Percentiles rank a stretch among this genome's conserved stretches.
phyloP scores from a whole-genome alignment of 371 early-diverging fungal species.

The Rhizopus microsporus region DNA sequence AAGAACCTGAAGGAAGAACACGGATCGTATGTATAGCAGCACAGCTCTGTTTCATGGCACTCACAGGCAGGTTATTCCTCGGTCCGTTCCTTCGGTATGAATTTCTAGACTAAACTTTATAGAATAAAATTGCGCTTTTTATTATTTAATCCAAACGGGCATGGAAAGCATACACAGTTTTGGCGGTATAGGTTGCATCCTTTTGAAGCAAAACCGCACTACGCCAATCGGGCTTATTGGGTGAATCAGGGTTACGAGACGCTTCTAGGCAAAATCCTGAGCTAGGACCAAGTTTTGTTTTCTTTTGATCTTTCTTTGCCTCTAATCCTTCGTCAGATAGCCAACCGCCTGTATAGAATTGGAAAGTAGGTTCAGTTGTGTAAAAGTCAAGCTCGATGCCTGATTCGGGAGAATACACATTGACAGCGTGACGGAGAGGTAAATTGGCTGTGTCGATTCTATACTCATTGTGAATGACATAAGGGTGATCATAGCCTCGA shows the following conservation, averaged over 20 bases:
- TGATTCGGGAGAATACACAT: conserved; percentile 55
- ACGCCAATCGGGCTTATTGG: conserved; percentile 61
- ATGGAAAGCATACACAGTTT: conserved; percentile 51
- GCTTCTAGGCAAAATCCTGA: conserved; percentile 73
- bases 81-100: conserved; percentile 27
- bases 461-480: conserved; percentile 50
- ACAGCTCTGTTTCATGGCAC: conserved; percentile 18
- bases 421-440: conserved; percentile 47
- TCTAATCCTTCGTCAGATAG: conserved; percentile 33
- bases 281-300: conserved; percentile 33
- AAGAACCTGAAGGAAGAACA: conserved; percentile 18
- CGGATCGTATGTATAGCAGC: conserved; percentile 12
- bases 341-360: conserved; percentile 76
- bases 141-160: conserved; percentile 29
- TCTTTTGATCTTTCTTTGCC: conserved; percentile 43
- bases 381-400: conserved; percentile 62
- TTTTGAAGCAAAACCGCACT: conserved; percentile 47
- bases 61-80: conserved; percentile 22
- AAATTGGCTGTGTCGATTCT: conserved; percentile 34
- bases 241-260: conserved; percentile 67
- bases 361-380: conserved; percentile 74
- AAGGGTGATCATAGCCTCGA: conserved; percentile 68
- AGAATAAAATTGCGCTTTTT: neutral
- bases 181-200: conserved; percentile 50
- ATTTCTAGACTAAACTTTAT: conserved; percentile 10